Evolutionary conservation across 2,329 filamentous ascomycete species (phyloP).

Genomic region (Aspergillus thermomutatus): DNA sequence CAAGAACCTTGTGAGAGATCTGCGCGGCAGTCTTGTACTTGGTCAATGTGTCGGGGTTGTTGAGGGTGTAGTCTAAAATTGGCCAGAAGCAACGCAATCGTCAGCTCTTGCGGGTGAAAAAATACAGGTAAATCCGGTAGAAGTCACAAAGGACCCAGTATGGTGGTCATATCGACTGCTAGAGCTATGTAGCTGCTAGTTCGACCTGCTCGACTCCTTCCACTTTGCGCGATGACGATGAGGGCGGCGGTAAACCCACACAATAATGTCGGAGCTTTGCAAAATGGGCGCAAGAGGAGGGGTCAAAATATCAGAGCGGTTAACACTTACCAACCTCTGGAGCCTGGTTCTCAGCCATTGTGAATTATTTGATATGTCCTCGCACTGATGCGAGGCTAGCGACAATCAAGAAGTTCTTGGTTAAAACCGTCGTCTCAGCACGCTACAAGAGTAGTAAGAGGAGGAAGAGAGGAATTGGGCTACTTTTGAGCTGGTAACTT

Average conservation of each 20-base stretch:
- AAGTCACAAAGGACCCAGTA: not conserved
- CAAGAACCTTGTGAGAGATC: conserved; percentile 94
- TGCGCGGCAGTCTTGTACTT: conserved; percentile 97
- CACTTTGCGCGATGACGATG: conserved; percentile 12
- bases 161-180: not conserved
- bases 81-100: conserved; percentile 4
- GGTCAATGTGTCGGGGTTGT: conserved; percentile 90
- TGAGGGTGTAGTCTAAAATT: conserved; percentile 74
- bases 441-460: conserved; percentile 18
- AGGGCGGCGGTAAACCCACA: conserved; percentile 28
- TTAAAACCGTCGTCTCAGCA: conserved; percentile 15
- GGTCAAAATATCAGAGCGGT: conserved; percentile 6
- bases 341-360: conserved; percentile 38
- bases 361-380: conserved; percentile 24
- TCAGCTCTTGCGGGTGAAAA: conserved; percentile 15
- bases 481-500: conserved; percentile 14
- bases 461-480: conserved; percentile 19
- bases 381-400: conserved; percentile 19
- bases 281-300: conserved; percentile 20
- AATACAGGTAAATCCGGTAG: not conserved
- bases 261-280: conserved; percentile 31
- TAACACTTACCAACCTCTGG: conserved; percentile 41
- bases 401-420: conserved; percentile 14
- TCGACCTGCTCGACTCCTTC: not conserved
- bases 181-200: conserved; percentile 1